A percentile compares a stretch with the other conserved stretches of the same genome.
These are phyloP conservation scores for Takashimella koratensis DNA, from an alignment of 1,284 basidiomycete species.

Conservation along the genomic window DNA sequence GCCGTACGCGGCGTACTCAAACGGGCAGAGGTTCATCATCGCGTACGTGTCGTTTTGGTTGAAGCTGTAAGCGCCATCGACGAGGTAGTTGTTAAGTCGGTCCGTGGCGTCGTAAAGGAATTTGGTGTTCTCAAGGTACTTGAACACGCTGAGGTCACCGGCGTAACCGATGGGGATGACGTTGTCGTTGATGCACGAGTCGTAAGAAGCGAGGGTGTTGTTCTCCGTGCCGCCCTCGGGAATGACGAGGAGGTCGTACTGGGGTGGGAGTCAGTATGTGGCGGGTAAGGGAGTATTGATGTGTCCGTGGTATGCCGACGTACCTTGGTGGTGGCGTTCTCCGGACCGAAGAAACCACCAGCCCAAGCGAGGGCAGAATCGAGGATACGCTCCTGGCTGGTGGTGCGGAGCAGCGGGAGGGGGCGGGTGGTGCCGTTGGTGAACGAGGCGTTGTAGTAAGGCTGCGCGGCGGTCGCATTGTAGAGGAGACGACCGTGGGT, in stretches of 20 bases:
- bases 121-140: conserved; percentile 9
- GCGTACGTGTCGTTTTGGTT: conserved; percentile 23
- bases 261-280: no score
- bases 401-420: conserved; percentile 1
- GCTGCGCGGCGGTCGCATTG: conserved; percentile 10
- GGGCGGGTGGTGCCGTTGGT: conserved; percentile 2
- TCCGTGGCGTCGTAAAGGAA: conserved; percentile 27
- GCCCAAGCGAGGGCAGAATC: conserved; percentile 10
- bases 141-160: conserved; percentile 13
- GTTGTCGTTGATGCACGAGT: conserved; percentile 12
- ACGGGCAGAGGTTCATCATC: conserved; percentile 32
- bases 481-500: conserved; percentile 11
- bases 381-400: conserved; percentile 7
- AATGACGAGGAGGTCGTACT: conserved; percentile 10
- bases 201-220: conserved; percentile 16
- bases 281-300: no score
- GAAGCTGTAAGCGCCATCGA: conserved; percentile 20
- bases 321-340: conserved; percentile 5
- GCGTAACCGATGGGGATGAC: conserved; percentile 7
- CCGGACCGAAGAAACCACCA: conserved; percentile 11
- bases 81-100: conserved; percentile 19
- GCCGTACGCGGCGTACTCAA: conserved; percentile 20
- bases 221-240: conserved; percentile 13
- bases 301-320: no score
- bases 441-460: conserved; percentile 7